Conservation (phyloP, 1,284 basidiomycete species). For the Lentinus polychrous region DNA sequence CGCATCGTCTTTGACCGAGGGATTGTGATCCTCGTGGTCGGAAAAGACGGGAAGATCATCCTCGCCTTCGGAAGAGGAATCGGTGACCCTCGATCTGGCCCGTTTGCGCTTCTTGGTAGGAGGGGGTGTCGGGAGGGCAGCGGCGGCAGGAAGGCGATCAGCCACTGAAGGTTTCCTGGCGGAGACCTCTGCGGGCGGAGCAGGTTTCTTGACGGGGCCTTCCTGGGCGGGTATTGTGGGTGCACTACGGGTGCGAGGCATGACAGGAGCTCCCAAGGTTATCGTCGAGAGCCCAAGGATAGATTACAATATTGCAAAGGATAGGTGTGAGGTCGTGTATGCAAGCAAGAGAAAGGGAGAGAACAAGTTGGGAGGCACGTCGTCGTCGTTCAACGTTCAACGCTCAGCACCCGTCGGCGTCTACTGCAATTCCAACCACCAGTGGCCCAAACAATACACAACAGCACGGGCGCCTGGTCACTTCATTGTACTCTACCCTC, state of each 20-base stretch:
- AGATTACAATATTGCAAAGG: background rate
- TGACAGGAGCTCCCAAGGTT: background rate
- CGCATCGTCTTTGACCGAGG: slow-evolving; percentile 16
- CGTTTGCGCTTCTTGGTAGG: slow-evolving; percentile 25
- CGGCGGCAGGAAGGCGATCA: slow-evolving; percentile 13
- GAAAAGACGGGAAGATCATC: slow-evolving; percentile 11
- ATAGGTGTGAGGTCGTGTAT: background rate
- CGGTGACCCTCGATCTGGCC: slow-evolving; percentile 22
- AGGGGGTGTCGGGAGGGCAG: slow-evolving; percentile 29
- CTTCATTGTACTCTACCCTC: too few species aligned
- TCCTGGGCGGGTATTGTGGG: slow-evolving; percentile 3
- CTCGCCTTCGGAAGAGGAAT: slow-evolving; percentile 28
- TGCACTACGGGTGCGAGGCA: slow-evolving; percentile 9
- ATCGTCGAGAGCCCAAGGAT: too few species aligned
- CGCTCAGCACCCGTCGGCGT: too few species aligned
- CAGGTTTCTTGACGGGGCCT: slow-evolving; percentile 2
- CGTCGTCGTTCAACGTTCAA: too few species aligned
- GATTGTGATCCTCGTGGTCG: slow-evolving; percentile 14
- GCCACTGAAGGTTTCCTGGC: slow-evolving; percentile 3
- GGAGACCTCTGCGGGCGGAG: slow-evolving; percentile 7
- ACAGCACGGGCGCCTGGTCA: too few species aligned
- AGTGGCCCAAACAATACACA: too few species aligned
- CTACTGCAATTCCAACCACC: too few species aligned
- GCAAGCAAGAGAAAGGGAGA: background rate
- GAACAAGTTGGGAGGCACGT: background rate